phyloP scores from a whole-genome alignment of 352 stramenopile species.

The Detonula confervacea region DNA sequence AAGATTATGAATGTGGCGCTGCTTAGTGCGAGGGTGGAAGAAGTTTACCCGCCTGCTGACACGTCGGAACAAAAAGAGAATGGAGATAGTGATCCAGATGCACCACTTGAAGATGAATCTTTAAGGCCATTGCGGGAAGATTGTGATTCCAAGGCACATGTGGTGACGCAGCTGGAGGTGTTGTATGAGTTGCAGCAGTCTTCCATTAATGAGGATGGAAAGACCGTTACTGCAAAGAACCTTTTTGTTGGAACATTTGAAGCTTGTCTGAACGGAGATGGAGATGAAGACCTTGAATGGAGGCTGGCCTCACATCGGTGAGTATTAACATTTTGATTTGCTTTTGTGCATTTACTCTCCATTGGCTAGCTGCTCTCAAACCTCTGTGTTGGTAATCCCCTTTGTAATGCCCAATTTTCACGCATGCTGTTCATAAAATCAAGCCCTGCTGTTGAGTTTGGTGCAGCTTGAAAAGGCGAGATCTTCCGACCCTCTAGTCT shows the following conservation, averaged over 20 bases:
- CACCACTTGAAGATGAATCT: constrained; percentile 54
- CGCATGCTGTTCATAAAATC: too few species aligned
- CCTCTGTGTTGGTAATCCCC: too few species aligned
- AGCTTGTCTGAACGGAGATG: constrained; percentile 42
- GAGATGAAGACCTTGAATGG: constrained; percentile 47
- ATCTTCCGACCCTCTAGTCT: too few species aligned
- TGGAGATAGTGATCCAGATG: constrained; percentile 27
- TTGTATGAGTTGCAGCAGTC: constrained; percentile 52
- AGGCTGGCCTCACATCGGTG: constrained; percentile 37
- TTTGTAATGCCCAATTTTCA: too few species aligned
- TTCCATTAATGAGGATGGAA: constrained; percentile 17
- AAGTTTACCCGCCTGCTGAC: constrained; percentile 30
- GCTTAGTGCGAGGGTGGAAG: constrained; percentile 44
- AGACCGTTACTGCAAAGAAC: constrained; percentile 23
- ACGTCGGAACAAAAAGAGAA: neutral
- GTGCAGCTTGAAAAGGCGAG: too few species aligned
- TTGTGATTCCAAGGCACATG: constrained; percentile 27
- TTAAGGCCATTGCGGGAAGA: constrained; percentile 17
- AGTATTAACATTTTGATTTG: too few species aligned
- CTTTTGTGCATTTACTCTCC: too few species aligned
- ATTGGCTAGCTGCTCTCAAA: too few species aligned
- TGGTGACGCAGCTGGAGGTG: constrained; percentile 52
- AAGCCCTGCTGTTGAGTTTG: too few species aligned
- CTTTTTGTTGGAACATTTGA: constrained; percentile 55
- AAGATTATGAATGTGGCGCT: constrained; percentile 41